Base-by-base conservation (phyloP, 495 filamentous ascomycete species). In the Annulohypoxylon moriforme region DNA sequence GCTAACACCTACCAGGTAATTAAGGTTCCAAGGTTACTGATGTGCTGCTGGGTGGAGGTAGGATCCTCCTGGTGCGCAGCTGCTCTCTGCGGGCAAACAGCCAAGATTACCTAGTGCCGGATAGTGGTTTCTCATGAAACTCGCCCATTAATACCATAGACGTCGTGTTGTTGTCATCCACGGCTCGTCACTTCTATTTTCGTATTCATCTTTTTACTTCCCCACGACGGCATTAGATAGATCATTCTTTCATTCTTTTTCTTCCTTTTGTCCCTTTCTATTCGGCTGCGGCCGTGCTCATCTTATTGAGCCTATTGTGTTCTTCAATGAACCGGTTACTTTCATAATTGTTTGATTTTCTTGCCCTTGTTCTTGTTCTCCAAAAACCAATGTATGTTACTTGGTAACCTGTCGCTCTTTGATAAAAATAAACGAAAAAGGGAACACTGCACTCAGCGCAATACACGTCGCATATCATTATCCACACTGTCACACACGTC, bases 361-460 rank as follows among this genome's bases (percentile, higher is more conserved):
- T 65, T 31, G 25, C 50, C 38, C 27, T 46, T n/a, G n/a, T n/a
- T n/a, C n/a, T n/a, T n/a, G n/a, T n/a, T n/a, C n/a, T 7, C 14
- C 46, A 11, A 34, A 16, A 34, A 25, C 34, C 40, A 44, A 58
- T 25, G 50, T 34, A 34, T 57, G 40, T 53, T 63, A 55, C 64
- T 31, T 46, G 44, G 47, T 61, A 65, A 68, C 42, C 22, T 50
- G 71, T 56, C 71, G 71, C 71, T 73, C 71, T 69, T 73, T 68
- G 63, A 55, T 44, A 52, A 52, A 71, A 38, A 58, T 20, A 31
- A 55, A 55, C 34, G 13, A 18, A 5, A 47, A 47, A 55, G 50
- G 34, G 65, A 60, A 68, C 64, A 58, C 24, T 59, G 61, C 64
- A 58, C 24, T 59, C 64, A 59, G 64, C 64, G 64, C 38, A 40